Base-by-base conservation (phyloP, 768 basidiomycete species). In the Mycena epipterygia region DNA sequence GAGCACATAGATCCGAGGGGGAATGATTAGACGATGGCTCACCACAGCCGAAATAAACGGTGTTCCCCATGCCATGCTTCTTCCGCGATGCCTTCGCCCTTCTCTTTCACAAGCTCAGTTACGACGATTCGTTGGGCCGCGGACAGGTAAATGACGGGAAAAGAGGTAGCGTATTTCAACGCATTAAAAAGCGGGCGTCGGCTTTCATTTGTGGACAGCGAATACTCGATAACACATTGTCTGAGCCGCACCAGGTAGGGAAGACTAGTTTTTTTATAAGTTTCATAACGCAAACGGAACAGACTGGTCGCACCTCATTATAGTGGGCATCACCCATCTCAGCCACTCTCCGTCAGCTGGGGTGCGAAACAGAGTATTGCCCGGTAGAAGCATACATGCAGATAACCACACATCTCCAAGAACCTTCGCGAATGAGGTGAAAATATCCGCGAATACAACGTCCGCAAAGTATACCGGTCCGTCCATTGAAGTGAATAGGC, bases 341-440 rank as follows among this genome's bases (percentile, higher is more conserved):
- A 87, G 79, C 83, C 89, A 88, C 8, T 90, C 91, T 37, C 88
- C 86, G 68, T 89, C 87, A 13, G 84, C 79, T 11, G 95, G 91
- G 49, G 90, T 86, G 21, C 83, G 79, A 23, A 94, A 81, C 46
- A 97, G 84, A 73, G 92, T 93, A 52, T 94, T 92, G 41, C 94
- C 93, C 14, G 92, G 91, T 71, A 94, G 87, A n/a, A 98, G 85
- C 91, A 97, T 96, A 77, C 88, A 91, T 21, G 92, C 74, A 6
- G 95, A 95, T 49, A 98, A 83, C 95, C 95, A 98, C 46, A 96
- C 83, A 76, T 99, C 98, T 16, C 97, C 97, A 23, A 98, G 84
- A 44, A 99, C 96, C 83, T 98, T 98, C 39, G 98, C 97, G 76
- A 95, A 97, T 2, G 97, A 98, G 2, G 98, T 99, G 76, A 97